Conservation (phyloP, 148 eudicot genomes). For the Chenopodium quinoa region DNA sequence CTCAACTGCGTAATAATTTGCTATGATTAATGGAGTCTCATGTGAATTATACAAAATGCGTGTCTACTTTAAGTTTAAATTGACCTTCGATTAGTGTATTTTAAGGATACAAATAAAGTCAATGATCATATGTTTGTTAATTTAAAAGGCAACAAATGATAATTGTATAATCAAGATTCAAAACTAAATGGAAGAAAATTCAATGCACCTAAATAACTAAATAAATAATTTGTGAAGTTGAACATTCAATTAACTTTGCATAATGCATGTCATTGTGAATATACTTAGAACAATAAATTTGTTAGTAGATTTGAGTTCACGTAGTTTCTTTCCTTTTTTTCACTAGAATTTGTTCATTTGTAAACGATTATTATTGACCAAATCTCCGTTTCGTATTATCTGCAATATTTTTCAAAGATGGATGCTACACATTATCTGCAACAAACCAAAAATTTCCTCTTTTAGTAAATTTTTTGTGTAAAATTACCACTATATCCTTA, state of each 20-base stretch:
- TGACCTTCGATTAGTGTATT: not conserved
- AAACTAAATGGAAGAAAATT: not conserved
- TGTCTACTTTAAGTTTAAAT: not conserved
- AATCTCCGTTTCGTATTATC: no score
- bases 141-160: not conserved
- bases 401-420: no score
- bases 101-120: not conserved
- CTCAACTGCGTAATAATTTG: not conserved
- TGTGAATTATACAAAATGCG: not conserved
- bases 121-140: not conserved
- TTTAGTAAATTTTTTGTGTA: no score
- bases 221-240: not conserved
- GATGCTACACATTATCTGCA: no score
- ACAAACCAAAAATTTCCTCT: no score
- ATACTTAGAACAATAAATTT: no score
- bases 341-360: no score
- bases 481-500: no score
- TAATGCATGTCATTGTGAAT: no score
- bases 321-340: no score
- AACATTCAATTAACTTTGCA: not conserved
- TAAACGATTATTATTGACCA: no score
- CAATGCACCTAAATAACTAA: not conserved
- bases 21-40: not conserved
- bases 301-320: not conserved
- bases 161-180: not conserved